phyloP scores from a whole-genome alignment of 768 basidiomycete species.

The Pleurotus eryngii region DNA sequence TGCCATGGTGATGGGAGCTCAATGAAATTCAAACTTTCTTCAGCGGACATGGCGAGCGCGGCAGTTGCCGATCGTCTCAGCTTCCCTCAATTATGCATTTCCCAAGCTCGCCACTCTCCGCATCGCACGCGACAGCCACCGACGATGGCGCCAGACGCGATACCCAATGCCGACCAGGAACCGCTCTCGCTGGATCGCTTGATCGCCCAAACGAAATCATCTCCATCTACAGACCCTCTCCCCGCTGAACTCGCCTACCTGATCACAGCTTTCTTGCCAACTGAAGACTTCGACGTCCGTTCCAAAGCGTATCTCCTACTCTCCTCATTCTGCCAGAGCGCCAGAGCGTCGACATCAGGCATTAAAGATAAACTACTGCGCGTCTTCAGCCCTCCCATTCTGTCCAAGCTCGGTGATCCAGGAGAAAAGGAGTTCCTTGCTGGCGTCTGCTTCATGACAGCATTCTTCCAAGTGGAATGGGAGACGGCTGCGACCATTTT shows the following conservation, averaged over 20 bases:
- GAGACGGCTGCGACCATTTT: constrained; percentile 65
- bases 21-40: neutral
- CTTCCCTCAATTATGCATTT: neutral
- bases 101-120: neutral
- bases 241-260: constrained; percentile 56
- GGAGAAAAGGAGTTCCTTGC: constrained; percentile 49
- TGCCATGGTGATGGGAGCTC: no score
- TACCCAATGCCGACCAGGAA: constrained; percentile 13
- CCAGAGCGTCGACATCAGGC: constrained; percentile 34
- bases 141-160: constrained; percentile 3
- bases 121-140: neutral
- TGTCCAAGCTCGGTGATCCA: constrained; percentile 50
- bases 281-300: constrained; percentile 38
- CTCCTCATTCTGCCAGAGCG: constrained; percentile 64
- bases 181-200: constrained; percentile 22
- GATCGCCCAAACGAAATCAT: constrained; percentile 24
- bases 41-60: neutral
- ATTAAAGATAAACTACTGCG: constrained; percentile 50
- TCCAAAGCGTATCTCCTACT: constrained; percentile 72
- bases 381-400: constrained; percentile 48
- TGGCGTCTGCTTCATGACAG: constrained; percentile 67
- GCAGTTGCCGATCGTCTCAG: neutral
- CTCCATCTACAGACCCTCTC: constrained; percentile 31
- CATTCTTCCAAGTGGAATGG: constrained; percentile 82
- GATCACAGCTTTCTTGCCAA: constrained; percentile 49